Conservation (phyloP, 441 rosid genomes). For the Populus hybrid region DNA sequence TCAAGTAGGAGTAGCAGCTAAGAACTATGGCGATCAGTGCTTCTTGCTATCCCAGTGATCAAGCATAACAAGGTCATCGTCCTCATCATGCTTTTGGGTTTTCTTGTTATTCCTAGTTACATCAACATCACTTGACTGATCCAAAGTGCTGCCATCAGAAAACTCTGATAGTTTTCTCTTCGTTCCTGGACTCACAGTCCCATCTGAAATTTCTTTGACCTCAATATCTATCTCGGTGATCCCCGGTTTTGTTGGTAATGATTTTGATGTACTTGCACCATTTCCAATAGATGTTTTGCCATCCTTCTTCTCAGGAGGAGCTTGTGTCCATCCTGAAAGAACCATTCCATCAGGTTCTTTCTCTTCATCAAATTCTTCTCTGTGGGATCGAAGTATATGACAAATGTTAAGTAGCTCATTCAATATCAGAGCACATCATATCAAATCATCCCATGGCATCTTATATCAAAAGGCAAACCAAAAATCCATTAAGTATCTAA, state of each 20-base stretch:
- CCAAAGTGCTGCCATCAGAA: constrained; percentile 16
- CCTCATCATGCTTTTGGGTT: constrained; percentile 53
- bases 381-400: constrained; percentile 24
- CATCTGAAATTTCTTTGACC: constrained; percentile 37
- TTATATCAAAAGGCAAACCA: background rate
- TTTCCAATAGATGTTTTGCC: constrained; percentile 44
- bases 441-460: background rate
- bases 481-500: background rate
- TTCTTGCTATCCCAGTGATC: constrained; percentile 43
- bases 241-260: constrained; percentile 20
- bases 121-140: constrained; percentile 20
- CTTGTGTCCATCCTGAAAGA: constrained; percentile 78
- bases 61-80: constrained; percentile 45
- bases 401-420: background rate
- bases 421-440: background rate
- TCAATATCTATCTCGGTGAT: constrained; percentile 25
- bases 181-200: constrained; percentile 32
- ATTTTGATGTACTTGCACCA: constrained; percentile 39
- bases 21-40: constrained; percentile 44
- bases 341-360: constrained; percentile 97
- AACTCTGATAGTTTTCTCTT: constrained; percentile 55
- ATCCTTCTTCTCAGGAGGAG: constrained; percentile 45
- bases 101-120: constrained; percentile 32
- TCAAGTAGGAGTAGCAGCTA: constrained; percentile 22
- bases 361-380: constrained; percentile 94